phyloP scores from a whole-genome alignment of 768 basidiomycete species.

The Hysterangium stoloniferum region DNA sequence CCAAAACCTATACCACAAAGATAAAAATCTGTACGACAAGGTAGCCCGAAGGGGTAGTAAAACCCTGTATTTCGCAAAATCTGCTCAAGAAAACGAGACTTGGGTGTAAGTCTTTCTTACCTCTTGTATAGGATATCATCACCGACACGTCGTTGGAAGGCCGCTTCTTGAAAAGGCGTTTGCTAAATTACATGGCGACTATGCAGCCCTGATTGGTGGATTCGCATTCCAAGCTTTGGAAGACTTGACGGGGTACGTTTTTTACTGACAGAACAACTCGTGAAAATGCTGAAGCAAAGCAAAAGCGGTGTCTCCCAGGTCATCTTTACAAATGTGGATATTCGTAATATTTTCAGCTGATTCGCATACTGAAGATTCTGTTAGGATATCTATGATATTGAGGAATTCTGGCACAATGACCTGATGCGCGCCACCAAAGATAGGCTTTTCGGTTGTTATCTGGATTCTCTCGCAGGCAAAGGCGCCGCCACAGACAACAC shows the following conservation, averaged over 20 bases:
- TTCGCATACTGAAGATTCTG: neutral
- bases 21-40: constrained; percentile 39
- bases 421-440: constrained; percentile 42
- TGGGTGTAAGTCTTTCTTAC: constrained; percentile 33
- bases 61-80: constrained; percentile 40
- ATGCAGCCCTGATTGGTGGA: constrained; percentile 35
- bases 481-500: constrained; percentile 1
- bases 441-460: constrained; percentile 46
- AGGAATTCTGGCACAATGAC: constrained; percentile 49
- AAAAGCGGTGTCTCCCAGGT: constrained; percentile 9
- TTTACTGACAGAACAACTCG: neutral
- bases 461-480: constrained; percentile 21
- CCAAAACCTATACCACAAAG: constrained; percentile 41
- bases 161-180: constrained; percentile 52
- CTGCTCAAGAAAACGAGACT: constrained; percentile 40
- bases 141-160: constrained; percentile 5
- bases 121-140: neutral
- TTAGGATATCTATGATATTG: constrained; percentile 42
- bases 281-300: neutral
- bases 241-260: constrained; percentile 46
- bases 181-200: constrained; percentile 49
- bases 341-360: neutral
- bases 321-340: constrained; percentile 6
- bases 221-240: constrained; percentile 44
- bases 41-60: constrained; percentile 40